Evolutionary conservation across 1,284 basidiomycete genomes (phyloP).

Genomic region (Pseudomicrostroma phylloplanum): DNA sequence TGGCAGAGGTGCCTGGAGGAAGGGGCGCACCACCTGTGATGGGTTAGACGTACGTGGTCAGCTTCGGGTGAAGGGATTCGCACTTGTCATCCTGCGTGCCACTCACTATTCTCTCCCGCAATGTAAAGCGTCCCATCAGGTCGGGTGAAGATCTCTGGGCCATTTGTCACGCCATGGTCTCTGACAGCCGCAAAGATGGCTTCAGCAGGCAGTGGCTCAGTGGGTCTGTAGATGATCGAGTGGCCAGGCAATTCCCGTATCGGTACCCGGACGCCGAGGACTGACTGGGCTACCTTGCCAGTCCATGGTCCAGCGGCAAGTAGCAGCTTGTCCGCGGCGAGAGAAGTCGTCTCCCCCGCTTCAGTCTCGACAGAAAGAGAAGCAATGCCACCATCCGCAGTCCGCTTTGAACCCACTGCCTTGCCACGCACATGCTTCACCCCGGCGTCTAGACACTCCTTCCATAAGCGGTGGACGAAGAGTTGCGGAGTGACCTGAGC

Average conservation of each 20-base stretch:
- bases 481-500: constrained; percentile 75
- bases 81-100: no score
- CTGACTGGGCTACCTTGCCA: constrained; percentile 55
- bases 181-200: constrained; percentile 57
- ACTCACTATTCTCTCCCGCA: constrained; percentile 38
- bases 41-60: constrained; percentile 44
- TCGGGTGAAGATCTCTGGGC: constrained; percentile 44
- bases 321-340: constrained; percentile 56
- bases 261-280: background rate
- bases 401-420: constrained; percentile 20
- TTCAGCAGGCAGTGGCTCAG: constrained; percentile 38
- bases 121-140: constrained; percentile 51
- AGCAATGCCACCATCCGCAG: constrained; percentile 17
- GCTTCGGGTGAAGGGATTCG: no score
- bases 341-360: constrained; percentile 11
- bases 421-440: constrained; percentile 53
- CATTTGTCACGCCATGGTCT: constrained; percentile 37
- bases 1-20: constrained; percentile 37
- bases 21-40: constrained; percentile 48
- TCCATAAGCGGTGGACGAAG: constrained; percentile 71
- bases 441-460: constrained; percentile 52
- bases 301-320: constrained; percentile 81
- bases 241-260: background rate
- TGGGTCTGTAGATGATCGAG: constrained; percentile 55
- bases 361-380: constrained; percentile 19